These are phyloP conservation scores for Vitis labrusca DNA, from an alignment of 164 flowering plant genomes.

Conservation along the genomic window DNA sequence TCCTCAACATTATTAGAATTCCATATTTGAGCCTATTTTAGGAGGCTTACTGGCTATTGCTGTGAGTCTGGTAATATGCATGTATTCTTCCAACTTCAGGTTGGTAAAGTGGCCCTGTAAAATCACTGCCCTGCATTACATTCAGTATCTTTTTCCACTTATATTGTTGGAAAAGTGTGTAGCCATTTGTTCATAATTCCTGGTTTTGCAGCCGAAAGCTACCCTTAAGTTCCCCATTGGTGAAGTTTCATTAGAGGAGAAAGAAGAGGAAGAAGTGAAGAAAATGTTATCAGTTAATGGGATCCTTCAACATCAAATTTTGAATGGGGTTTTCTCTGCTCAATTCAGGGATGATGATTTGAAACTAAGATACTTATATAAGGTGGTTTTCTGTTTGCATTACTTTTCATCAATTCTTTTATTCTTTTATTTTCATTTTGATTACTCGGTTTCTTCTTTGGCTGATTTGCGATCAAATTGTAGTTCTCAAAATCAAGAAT, in stretches of 20 bases:
- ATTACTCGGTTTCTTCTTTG: not conserved
- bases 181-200: not conserved
- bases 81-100: not conserved
- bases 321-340: conserved; percentile 80
- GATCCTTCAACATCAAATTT: conserved; percentile 52
- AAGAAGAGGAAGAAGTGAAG: conserved; percentile 64
- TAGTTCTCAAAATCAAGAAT: not conserved
- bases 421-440: not conserved
- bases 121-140: no score
- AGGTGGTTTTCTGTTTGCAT: conserved; percentile 43
- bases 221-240: conserved; percentile 79
- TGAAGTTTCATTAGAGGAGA: conserved; percentile 81
- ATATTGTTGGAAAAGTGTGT: not conserved
- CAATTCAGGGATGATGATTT: conserved; percentile 58
- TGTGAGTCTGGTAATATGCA: not conserved
- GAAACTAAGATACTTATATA: conserved; percentile 72
- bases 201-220: conserved; percentile 76
- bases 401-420: not conserved
- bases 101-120: not conserved
- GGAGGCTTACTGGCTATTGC: not conserved
- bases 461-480: not conserved
- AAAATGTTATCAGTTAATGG: conserved; percentile 60
- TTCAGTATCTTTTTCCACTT: not conserved
- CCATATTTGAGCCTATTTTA: not conserved
- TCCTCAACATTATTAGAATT: not conserved